Conservation (phyloP, 2,329 filamentous ascomycete species). For the Endocalyx cinctus region DNA sequence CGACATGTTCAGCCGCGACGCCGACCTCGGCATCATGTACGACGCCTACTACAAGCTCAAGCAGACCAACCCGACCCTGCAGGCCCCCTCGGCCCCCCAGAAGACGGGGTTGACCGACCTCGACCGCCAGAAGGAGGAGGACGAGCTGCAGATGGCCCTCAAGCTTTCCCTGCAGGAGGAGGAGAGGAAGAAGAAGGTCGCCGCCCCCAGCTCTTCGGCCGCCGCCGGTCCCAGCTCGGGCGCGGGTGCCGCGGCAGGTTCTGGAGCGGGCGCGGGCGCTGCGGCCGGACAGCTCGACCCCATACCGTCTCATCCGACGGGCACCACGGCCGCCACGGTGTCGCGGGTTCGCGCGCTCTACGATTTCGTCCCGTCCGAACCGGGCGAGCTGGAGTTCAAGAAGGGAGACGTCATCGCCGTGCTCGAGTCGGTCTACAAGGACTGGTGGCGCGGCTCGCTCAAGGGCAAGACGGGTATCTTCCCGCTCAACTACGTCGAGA, state of each 20-base stretch:
- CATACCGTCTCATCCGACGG: constrained; percentile 61
- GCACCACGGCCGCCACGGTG: constrained; percentile 93
- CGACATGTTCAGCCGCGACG: constrained; percentile 85
- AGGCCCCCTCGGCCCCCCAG: constrained; percentile 85
- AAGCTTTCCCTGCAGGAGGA: constrained; percentile 91
- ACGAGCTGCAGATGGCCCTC: constrained; percentile 93
- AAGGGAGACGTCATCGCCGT: constrained; percentile 98
- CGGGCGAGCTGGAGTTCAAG: constrained; percentile 91
- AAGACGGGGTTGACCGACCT: constrained; percentile 87
- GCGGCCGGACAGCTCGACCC: constrained; percentile 36
- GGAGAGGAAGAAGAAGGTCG: constrained; percentile 50
- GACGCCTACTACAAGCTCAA: constrained; percentile 89
- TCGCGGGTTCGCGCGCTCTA: constrained; percentile 90
- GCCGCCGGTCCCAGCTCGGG: constrained; percentile 27
- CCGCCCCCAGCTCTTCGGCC: constrained; percentile 31
- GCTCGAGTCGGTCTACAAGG: constrained; percentile 95
- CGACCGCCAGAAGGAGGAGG: constrained; percentile 92
- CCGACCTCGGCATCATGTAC: constrained; percentile 95
- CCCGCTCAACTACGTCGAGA: constrained; percentile 97
- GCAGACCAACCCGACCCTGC: constrained; percentile 77
- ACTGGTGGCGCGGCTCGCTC: constrained; percentile 98
- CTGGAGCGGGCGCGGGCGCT: constrained; percentile 16
- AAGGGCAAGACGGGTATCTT: constrained; percentile 96
- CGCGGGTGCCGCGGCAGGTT: constrained; percentile 21
- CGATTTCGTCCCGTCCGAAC: constrained; percentile 91